Evolutionary conservation across 148 eudicot genomes (phyloP).

Genomic region (Silene latifolia): DNA sequence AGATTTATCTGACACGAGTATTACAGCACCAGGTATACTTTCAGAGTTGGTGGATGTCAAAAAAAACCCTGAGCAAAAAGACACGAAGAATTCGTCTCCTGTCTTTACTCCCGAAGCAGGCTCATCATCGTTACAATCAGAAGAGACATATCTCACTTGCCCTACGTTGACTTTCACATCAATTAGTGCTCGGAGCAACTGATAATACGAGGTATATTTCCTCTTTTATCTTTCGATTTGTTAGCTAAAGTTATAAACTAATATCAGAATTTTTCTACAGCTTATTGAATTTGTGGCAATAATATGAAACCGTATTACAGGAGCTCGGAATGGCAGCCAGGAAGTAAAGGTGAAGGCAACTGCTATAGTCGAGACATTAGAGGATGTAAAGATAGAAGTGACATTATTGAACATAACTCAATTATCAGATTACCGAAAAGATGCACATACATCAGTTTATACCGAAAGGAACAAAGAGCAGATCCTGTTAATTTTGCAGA

Average conservation of each 20-base stretch:
- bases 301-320: constrained; percentile 23
- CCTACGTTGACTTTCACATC: constrained; percentile 54
- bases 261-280: constrained; percentile 15
- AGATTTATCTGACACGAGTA: constrained; percentile 24
- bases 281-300: constrained; percentile 37
- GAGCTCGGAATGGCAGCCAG: constrained; percentile 93
- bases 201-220: constrained; percentile 16
- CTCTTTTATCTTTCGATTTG: neutral
- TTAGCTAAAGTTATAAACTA: no score
- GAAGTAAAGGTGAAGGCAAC: constrained; percentile 59
- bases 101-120: constrained; percentile 6
- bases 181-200: constrained; percentile 40
- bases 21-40: constrained; percentile 46
- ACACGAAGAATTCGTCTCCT: constrained; percentile 18
- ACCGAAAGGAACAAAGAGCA: constrained; percentile 45
- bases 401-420: constrained; percentile 71
- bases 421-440: constrained; percentile 77
- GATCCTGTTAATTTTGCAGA: constrained; percentile 80
- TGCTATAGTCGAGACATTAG: constrained; percentile 56
- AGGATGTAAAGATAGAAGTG: constrained; percentile 42
- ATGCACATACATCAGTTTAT: constrained; percentile 74
- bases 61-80: neutral
- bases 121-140: constrained; percentile 1
- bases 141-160: constrained; percentile 18
- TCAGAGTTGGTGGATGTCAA: constrained; percentile 30